phyloP scores from a whole-genome alignment of 1,139 yeast genomes.

The Debaryomyces robertsiae region DNA sequence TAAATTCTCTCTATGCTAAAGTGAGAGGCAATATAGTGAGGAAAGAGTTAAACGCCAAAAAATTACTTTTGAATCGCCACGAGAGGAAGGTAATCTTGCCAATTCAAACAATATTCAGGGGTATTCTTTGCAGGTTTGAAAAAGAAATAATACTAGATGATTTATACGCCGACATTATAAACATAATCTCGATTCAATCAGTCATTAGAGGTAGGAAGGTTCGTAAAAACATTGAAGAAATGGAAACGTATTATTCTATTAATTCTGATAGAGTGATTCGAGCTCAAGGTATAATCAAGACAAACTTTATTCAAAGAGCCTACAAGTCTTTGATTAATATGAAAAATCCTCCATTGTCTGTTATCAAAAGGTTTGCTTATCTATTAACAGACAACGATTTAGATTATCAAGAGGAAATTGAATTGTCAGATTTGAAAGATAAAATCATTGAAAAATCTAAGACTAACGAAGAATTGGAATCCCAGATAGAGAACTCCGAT shows the following conservation, averaged over 20 bases:
- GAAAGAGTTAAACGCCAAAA: constrained; percentile 23
- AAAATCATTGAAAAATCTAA: constrained; percentile 64
- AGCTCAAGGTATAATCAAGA: constrained; percentile 75
- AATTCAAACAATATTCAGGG: constrained; percentile 44
- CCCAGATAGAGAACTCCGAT: constrained; percentile 77
- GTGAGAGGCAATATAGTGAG: constrained; percentile 49
- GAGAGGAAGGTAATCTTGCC: constrained; percentile 28
- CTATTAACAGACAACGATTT: constrained; percentile 72
- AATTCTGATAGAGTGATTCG: constrained; percentile 62
- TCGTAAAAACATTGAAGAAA: constrained; percentile 38
- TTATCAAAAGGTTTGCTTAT: constrained; percentile 76
- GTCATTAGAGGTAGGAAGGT: constrained; percentile 46
- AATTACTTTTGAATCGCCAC: constrained; percentile 24
- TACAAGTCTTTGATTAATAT: constrained; percentile 70
- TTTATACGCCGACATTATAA: constrained; percentile 44
- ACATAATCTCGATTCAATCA: constrained; percentile 52
- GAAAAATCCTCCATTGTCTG: constrained; percentile 75
- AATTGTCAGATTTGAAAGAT: constrained; percentile 68
- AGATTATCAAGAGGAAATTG: constrained; percentile 78
- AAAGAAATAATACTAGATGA: constrained; percentile 55
- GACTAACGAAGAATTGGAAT: constrained; percentile 68
- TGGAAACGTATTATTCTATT: constrained; percentile 54
- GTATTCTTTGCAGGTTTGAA: constrained; percentile 52
- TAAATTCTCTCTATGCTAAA: constrained; percentile 45
- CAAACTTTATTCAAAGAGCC: constrained; percentile 69